Base-by-base conservation (phyloP, 2,329 filamentous ascomycete species). In the Epichloe brachyelytri region DNA sequence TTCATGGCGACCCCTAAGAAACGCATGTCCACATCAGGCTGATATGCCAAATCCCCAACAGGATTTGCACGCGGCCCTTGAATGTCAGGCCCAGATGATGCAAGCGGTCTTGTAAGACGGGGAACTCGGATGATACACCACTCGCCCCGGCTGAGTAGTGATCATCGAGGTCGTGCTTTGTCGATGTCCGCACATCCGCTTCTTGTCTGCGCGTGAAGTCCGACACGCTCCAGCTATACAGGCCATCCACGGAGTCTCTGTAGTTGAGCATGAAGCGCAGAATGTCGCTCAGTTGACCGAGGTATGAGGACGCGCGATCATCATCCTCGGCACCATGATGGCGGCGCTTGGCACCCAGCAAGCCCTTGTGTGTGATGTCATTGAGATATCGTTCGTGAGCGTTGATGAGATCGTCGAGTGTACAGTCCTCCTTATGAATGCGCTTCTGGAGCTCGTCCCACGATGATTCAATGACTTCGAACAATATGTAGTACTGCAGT, bases 1-100 rank as follows among this genome's bases (percentile, higher is more conserved):
- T 97, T 98, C 88, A 98, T 97, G 40, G 93, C 87, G 45, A 97
- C 89, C 39, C 88, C 93, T 57, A 98, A 71, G 73, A 97, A 97
- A 50, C 91, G 78, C 82, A 98, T 88, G 66, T 98, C 93, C 48
- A 90, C 83, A 65, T 98, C 93, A 1, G 89, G 85, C 68, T 97
- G 91, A 68, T 94, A 91, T 8, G 88, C 86, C 56, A 98, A 68
- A 65, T 98, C 94, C 14, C 89, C 3, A 98, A 73, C 50, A 98
- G 71, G 40, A 90, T 74, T 64, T 88, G 88, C 46, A 97, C 77
- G 30, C 86, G 79, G 1, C 78, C 76, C 54, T 81, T 78, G 71
- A 97, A 98, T 53, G 88, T 85, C 12, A 75, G 72, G 10, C 86
- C 83, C 11, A 97, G 75, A 38, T 82, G 76, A 30, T 76, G 74